These are phyloP conservation scores for Edaphochlamys debaryana DNA, from an alignment of 139 green algal species.

Conservation along the genomic window DNA sequence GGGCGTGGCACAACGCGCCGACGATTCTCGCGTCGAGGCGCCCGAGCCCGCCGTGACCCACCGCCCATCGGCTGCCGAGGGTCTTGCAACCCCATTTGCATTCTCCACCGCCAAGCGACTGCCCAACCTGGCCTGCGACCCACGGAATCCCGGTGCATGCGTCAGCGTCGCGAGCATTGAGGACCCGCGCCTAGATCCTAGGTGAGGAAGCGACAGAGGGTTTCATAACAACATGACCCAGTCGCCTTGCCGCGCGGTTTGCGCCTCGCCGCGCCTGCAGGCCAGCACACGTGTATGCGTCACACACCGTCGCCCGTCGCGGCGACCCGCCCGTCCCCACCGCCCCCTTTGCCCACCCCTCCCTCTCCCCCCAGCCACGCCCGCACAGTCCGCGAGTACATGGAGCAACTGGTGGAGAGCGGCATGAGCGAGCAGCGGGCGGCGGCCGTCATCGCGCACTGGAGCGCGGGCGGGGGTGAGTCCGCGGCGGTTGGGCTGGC, in stretches of 20 bases:
- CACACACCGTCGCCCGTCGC: not conserved
- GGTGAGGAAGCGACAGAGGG: not conserved
- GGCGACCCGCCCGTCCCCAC: too few species aligned
- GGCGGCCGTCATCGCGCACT: not conserved
- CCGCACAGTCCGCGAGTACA: not conserved
- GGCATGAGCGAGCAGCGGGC: not conserved
- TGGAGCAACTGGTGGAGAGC: not conserved
- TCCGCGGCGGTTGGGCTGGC: not conserved
- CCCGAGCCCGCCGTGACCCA: not conserved
- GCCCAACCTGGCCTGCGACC: not conserved
- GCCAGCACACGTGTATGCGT: too few species aligned
- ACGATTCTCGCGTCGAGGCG: not conserved
- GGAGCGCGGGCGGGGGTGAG: constrained; percentile 16
- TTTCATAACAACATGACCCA: not conserved
- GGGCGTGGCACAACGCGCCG: too few species aligned
- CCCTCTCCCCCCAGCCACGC: not conserved
- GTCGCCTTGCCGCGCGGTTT: not conserved
- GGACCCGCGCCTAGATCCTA: not conserved
- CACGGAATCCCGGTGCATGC: not conserved
- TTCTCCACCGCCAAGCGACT: not conserved
- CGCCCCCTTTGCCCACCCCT: too few species aligned
- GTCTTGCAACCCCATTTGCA: not conserved
- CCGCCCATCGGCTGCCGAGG: not conserved
- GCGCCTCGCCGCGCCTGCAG: not conserved
- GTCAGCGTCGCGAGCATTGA: not conserved